Conservation (phyloP, 306 rosid species). For the Cucurbita ficifolia region DNA sequence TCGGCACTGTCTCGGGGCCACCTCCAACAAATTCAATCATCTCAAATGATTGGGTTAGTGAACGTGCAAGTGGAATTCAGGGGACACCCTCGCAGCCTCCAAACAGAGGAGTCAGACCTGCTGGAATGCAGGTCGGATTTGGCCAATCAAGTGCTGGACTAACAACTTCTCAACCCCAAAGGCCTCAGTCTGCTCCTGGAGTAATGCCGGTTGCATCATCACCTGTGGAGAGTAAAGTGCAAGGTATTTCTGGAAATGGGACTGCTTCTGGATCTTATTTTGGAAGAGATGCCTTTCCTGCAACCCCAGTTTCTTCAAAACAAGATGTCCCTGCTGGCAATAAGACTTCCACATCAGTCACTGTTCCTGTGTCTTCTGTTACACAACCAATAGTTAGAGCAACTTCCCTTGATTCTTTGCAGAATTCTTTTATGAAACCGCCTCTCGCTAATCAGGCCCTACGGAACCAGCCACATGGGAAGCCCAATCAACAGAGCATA, state of each 20-base stretch:
- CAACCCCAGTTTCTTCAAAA: slow-evolving; percentile 39
- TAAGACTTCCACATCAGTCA: slow-evolving; percentile 27
- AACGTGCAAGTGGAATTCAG: slow-evolving; percentile 28
- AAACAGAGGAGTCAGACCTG: slow-evolving; percentile 33
- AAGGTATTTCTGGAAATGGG: slow-evolving; percentile 44
- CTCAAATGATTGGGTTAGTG: slow-evolving; percentile 37
- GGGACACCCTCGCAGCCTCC: slow-evolving; percentile 24
- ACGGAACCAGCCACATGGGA: slow-evolving; percentile 28
- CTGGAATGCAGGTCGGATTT: slow-evolving; percentile 31
- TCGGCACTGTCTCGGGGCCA: slow-evolving; percentile 19
- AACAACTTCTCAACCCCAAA: slow-evolving; percentile 32
- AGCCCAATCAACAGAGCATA: slow-evolving; percentile 34
- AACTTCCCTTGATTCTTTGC: slow-evolving; percentile 26
- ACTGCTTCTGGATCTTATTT: slow-evolving; percentile 45
- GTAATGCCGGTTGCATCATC: slow-evolving; percentile 28
- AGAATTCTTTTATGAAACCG: slow-evolving; percentile 32
- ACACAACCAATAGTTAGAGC: slow-evolving; percentile 36
- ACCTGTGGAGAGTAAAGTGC: slow-evolving; percentile 30
- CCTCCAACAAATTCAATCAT: slow-evolving; percentile 19
- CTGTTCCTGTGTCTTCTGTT: slow-evolving; percentile 37
- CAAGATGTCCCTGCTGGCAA: slow-evolving; percentile 35
- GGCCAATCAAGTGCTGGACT: slow-evolving; percentile 41
- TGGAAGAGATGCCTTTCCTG: slow-evolving; percentile 64
- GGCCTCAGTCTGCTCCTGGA: slow-evolving; percentile 34
- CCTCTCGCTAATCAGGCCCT: slow-evolving; percentile 39